Conservation (phyloP, 202 grass and related monocot genomes). For the Schoenoplectus tabernaemontani region DNA sequence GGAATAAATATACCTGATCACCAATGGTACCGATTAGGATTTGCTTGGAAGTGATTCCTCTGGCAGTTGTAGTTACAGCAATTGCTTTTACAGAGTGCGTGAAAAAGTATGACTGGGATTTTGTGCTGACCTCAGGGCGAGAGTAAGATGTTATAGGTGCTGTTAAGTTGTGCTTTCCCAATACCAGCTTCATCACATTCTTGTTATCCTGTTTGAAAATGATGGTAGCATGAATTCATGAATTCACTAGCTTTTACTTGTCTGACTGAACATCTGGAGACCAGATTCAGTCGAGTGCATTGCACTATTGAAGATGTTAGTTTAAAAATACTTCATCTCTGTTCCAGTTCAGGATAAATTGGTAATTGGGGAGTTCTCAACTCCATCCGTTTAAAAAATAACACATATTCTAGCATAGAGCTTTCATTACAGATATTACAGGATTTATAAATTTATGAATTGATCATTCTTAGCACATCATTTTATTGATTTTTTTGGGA, state of each 20-base stretch:
- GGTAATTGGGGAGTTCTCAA: background rate
- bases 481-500: background rate
- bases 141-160: conserved; percentile 70
- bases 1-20: conserved; percentile 53
- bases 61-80: conserved; percentile 77
- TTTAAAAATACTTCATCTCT: background rate
- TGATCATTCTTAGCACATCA: background rate
- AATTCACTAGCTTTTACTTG: too few relatives aligned
- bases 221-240: background rate
- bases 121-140: conserved; percentile 64
- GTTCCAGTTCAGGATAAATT: background rate
- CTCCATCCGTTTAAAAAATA: background rate
- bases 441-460: background rate
- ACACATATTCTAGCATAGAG: background rate
- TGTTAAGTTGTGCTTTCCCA: conserved; percentile 96
- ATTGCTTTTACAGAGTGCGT: conserved; percentile 90
- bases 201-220: conserved; percentile 62
- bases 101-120: conserved; percentile 98
- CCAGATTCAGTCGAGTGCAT: background rate
- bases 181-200: conserved; percentile 80
- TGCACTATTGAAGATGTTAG: background rate
- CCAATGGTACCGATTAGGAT: conserved; percentile 80
- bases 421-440: background rate
- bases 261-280: background rate
- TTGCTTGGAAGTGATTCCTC: conserved; percentile 94